Conservation (phyloP, 1,284 basidiomycete genomes). For the Ceratorhiza oryzae-sativae region DNA sequence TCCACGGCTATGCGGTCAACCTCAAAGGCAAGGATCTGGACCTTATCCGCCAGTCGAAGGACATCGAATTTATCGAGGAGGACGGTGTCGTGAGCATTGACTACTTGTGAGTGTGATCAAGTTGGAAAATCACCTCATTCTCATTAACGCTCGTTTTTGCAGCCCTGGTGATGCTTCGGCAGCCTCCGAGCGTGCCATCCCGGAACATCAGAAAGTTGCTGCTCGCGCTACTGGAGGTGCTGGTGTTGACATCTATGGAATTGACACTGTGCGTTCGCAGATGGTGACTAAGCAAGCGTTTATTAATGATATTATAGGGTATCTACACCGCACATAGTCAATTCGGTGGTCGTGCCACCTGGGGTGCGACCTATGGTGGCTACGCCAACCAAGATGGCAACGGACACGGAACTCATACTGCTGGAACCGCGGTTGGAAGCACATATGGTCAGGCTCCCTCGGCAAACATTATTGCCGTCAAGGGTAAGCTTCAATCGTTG, state of each 20-base stretch:
- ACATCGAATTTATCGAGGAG: conserved; percentile 40
- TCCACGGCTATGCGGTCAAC: conserved; percentile 42
- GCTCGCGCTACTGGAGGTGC: conserved; percentile 4
- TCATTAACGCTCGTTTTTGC: not conserved
- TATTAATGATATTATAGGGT: conserved; percentile 46
- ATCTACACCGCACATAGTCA: conserved; percentile 65
- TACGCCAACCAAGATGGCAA: conserved; percentile 38
- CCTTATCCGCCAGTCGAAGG: conserved; percentile 35
- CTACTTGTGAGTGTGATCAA: conserved; percentile 5
- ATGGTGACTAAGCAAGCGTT: not conserved
- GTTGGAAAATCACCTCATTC: not conserved
- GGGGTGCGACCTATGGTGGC: conserved; percentile 60
- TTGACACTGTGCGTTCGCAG: conserved; percentile 37
- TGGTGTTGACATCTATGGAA: conserved; percentile 39
- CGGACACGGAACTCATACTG: conserved; percentile 44
- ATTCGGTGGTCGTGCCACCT: conserved; percentile 62
- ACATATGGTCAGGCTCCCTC: conserved; percentile 95
- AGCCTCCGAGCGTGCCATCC: not conserved
- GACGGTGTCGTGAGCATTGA: conserved; percentile 21
- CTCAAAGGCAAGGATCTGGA: conserved; percentile 37
- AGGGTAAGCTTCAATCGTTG: conserved; percentile 52
- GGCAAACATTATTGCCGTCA: conserved; percentile 93
- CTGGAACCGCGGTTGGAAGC: conserved; percentile 58
- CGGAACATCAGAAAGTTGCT: not conserved
- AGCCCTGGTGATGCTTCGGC: conserved; percentile 13